Conservation (phyloP, 495 filamentous ascomycete species). For the Cairneyella variabilis region DNA sequence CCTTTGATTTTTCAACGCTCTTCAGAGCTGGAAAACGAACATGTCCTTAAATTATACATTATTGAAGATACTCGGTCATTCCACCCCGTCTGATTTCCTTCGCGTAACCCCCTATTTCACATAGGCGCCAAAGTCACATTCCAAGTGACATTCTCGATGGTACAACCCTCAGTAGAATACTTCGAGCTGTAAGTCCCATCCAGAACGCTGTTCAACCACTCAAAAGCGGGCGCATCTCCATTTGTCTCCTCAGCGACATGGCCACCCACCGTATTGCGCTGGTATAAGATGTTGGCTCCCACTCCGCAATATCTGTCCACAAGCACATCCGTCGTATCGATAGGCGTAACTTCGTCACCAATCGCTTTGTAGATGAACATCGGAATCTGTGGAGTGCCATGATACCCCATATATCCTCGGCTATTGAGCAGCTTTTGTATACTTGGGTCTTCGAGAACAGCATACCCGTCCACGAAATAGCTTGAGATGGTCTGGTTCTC, state of each 20-base stretch:
- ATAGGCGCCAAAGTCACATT: too few relatives aligned
- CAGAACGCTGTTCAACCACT: slow-evolving; percentile 24
- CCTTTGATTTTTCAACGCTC: too few relatives aligned
- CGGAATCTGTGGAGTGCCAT: slow-evolving; percentile 41
- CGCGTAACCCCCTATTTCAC: too few relatives aligned
- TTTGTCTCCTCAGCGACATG: slow-evolving; percentile 29
- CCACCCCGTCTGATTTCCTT: too few relatives aligned
- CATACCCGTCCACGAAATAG: slow-evolving; percentile 37
- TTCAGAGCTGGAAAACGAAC: too few relatives aligned
- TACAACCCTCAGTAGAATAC: slow-evolving; percentile 7
- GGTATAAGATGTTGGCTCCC: slow-evolving; percentile 35
- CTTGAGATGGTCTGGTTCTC: slow-evolving; percentile 31
- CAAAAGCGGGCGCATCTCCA: slow-evolving; percentile 22
- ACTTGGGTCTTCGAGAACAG: slow-evolving; percentile 24
- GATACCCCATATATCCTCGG: slow-evolving; percentile 37
- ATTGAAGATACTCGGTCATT: too few relatives aligned
- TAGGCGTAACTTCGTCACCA: slow-evolving; percentile 38
- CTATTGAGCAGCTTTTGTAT: slow-evolving; percentile 25
- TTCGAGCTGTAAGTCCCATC: slow-evolving; percentile 14
- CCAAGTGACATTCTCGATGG: slow-evolving; percentile 23
- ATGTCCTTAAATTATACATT: too few relatives aligned
- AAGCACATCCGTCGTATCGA: slow-evolving; percentile 40
- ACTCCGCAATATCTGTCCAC: slow-evolving; percentile 35
- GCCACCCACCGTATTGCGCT: slow-evolving; percentile 31
- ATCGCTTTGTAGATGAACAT: slow-evolving; percentile 49